Evolutionary conservation across 441 rosid genomes (phyloP), one percentile per base, ranked within the genome.

Genomic region (Jatropha podagrica): DNA sequence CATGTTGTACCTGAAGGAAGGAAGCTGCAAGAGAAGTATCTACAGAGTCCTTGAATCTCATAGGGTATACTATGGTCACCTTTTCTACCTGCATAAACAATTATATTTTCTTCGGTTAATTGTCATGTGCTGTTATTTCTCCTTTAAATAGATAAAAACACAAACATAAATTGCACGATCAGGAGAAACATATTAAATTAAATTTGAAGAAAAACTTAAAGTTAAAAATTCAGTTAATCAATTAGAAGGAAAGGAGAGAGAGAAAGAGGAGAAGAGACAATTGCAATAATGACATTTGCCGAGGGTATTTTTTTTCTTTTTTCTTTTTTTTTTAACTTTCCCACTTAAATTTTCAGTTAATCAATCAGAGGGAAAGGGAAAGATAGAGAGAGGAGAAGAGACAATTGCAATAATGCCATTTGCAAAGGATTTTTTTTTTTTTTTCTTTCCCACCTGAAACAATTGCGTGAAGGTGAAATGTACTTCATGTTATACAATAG

Each of bases 11-110:
- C 98, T 90, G 96, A 72, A 94, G 81, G 83, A 94, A 94, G 65
- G 99, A 94, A 80, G 99, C 88, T 52, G 97, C 98, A 11, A 92
- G 86, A 67, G 92, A 82, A 63, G 78, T 91, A 79, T 96, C 98
- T 4, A 91, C 81, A 56, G 95, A 83, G 83, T 96, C 96, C 61
- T 83, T 92, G 84, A 96, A 96, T 85, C 95, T 89, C 99, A 96
- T 94, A 60, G 98, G 98, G 85, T 84, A 92, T 18, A 92, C 89
- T 74, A 96, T 92, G 0, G 88, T 88, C 49, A 90, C 97, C 90
- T 85, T 96, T 54, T 94, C 97, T 62, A 82, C 91, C 98, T 96
- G 93, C 71, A 78, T 18, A 75, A 77, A 74, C 70, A 76, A 52
- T 48, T n/a, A 37, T 15, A 41, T 14, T 58, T 65, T 15, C 60